Evolutionary conservation across 192 early-diverging fungal genomes (phyloP).

Genomic region (Physocladia obscura): DNA sequence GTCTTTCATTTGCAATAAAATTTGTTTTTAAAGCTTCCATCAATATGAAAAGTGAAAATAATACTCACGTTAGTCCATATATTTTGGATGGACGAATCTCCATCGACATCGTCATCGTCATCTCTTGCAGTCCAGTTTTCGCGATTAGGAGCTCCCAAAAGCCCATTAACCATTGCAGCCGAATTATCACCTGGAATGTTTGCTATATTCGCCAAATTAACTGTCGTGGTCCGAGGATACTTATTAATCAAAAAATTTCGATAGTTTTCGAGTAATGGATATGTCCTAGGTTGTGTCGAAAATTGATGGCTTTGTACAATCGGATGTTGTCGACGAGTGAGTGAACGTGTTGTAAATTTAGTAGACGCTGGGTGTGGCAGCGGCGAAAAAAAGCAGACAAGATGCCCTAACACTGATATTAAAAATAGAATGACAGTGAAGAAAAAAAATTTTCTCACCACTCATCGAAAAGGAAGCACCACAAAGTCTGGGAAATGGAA

Average conservation of each 20-base stretch:
- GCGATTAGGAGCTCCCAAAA: slow-evolving; percentile 6
- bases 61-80: background rate
- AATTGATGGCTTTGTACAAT: slow-evolving; percentile 8
- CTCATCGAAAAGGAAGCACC: slow-evolving; percentile 45
- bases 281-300: slow-evolving; percentile 12
- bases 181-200: background rate
- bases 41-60: background rate
- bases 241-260: slow-evolving; percentile 25
- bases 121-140: slow-evolving; percentile 12
- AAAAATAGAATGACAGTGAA: background rate
- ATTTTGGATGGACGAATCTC: slow-evolving; percentile 11
- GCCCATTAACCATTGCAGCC: background rate
- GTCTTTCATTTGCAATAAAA: too few species aligned
- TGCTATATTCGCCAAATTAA: too few species aligned
- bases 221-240: background rate
- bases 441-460: slow-evolving; percentile 1
- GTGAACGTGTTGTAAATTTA: slow-evolving; percentile 13
- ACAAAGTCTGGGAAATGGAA: slow-evolving; percentile 69
- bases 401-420: slow-evolving; percentile 50
- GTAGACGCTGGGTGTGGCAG: slow-evolving; percentile 36
- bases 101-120: slow-evolving; percentile 19
- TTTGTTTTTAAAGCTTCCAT: background rate
- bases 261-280: slow-evolving; percentile 27
- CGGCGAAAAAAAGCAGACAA: slow-evolving; percentile 70
- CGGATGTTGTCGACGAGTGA: slow-evolving; percentile 24